phyloP scores from a whole-genome alignment of 441 rosid genomes.

The Syzygium malaccense region DNA sequence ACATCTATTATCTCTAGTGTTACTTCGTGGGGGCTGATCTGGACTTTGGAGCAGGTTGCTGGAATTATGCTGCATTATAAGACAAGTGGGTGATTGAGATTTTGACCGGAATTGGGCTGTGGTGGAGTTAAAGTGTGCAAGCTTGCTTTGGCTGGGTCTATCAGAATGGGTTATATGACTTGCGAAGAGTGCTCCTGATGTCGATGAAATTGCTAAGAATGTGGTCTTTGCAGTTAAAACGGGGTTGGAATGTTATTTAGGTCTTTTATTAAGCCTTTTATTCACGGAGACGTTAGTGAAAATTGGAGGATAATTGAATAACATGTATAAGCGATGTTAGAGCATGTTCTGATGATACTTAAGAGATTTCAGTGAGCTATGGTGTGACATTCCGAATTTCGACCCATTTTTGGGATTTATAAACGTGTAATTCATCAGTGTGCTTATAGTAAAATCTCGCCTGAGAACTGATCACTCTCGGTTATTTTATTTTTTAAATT shows the following conservation, averaged over 20 bases:
- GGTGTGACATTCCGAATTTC: background rate
- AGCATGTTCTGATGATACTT: background rate
- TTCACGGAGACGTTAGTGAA: background rate
- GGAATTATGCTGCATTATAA: background rate
- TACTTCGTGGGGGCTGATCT: background rate
- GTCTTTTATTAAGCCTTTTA: background rate
- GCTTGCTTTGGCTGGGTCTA: background rate
- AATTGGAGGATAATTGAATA: background rate
- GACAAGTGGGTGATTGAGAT: background rate
- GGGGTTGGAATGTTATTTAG: background rate
- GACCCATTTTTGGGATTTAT: no score
- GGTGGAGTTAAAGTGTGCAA: background rate
- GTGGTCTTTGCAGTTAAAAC: background rate
- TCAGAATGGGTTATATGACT: background rate
- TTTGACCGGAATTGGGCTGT: background rate
- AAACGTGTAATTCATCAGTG: no score
- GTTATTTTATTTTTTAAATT: no score
- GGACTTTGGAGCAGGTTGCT: background rate
- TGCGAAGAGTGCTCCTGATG: background rate
- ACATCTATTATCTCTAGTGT: background rate
- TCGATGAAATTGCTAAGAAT: background rate
- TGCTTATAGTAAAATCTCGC: no score
- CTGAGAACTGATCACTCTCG: no score
- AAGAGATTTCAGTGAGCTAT: background rate
- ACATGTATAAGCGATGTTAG: background rate